Percentiles rank a stretch among this genome's conserved stretches.
phyloP scores from a whole-genome alignment of 106 monocot species.

The Gastrodia elata region DNA sequence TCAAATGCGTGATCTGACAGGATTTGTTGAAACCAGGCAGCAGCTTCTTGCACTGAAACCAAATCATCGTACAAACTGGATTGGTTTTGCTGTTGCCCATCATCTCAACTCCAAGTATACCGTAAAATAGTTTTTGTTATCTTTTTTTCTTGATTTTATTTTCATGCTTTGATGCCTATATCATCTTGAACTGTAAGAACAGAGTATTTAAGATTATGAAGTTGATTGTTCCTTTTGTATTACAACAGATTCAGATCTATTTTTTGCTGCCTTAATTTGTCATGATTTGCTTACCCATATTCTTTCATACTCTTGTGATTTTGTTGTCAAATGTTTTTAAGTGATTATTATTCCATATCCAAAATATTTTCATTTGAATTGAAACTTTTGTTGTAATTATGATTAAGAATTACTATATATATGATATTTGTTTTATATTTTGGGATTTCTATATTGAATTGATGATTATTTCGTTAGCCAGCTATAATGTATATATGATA shows the following conservation, averaged over 20 bases:
- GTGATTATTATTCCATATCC: neutral
- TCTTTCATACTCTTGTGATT: neutral
- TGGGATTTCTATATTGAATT: neutral
- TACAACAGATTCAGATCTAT: neutral
- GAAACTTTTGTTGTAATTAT: neutral
- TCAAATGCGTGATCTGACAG: slow-evolving; percentile 93
- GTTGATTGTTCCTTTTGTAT: neutral
- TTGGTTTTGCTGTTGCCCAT: slow-evolving; percentile 96
- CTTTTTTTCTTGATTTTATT: neutral
- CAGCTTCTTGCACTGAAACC: slow-evolving; percentile 83
- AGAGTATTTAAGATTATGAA: neutral
- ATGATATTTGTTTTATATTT: neutral
- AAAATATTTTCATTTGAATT: neutral
- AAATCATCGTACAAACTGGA: slow-evolving; percentile 98
- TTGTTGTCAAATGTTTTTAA: neutral
- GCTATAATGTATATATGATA: neutral
- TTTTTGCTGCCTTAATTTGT: neutral
- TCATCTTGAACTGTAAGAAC: neutral
- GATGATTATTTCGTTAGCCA: neutral
- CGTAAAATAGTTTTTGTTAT: neutral
- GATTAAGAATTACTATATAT: too few species aligned
- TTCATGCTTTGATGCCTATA: neutral
- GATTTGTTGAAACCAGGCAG: slow-evolving; percentile 98
- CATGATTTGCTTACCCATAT: neutral
- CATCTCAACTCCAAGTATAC: slow-evolving; percentile 86